Evolutionary conservation across 768 basidiomycete genomes (phyloP).

Genomic region (Phaeotremella skinneri): DNA sequence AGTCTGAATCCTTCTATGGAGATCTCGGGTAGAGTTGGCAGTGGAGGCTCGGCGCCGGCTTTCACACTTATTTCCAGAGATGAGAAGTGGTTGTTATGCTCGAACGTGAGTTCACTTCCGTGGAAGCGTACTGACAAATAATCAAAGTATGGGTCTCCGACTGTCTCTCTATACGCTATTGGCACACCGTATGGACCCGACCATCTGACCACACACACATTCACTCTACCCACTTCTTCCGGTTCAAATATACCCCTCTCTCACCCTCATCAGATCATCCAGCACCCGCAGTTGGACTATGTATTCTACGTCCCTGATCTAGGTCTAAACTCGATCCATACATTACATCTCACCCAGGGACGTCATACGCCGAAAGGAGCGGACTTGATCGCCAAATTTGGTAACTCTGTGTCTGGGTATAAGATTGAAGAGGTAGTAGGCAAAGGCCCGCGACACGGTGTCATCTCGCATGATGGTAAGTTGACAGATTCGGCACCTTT

Average conservation of each 20-base stretch:
- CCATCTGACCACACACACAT: neutral
- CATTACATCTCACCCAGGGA: neutral
- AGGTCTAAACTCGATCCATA: slow-evolving; percentile 2
- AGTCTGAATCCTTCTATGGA: neutral
- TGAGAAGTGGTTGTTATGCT: neutral
- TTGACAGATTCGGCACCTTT: too few species aligned
- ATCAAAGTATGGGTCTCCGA: slow-evolving; percentile 1
- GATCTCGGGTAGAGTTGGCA: neutral
- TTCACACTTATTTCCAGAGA: neutral
- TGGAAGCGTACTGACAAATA: neutral
- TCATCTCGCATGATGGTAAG: slow-evolving; percentile 6
- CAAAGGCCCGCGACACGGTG: neutral
- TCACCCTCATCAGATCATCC: slow-evolving; percentile 8
- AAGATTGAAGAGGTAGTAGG: neutral
- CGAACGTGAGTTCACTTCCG: neutral
- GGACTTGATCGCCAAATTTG: neutral
- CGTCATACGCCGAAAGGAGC: neutral
- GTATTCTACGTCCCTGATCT: slow-evolving; percentile 7
- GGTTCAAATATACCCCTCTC: neutral
- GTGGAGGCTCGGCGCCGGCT: neutral
- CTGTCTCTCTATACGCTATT: neutral
- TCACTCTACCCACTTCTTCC: neutral
- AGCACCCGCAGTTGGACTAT: neutral
- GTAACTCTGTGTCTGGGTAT: neutral
- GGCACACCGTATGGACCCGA: neutral